These are phyloP conservation scores for Aspergillus bridgeri DNA, from an alignment of 495 filamentous ascomycete genomes.

Conservation along the genomic window DNA sequence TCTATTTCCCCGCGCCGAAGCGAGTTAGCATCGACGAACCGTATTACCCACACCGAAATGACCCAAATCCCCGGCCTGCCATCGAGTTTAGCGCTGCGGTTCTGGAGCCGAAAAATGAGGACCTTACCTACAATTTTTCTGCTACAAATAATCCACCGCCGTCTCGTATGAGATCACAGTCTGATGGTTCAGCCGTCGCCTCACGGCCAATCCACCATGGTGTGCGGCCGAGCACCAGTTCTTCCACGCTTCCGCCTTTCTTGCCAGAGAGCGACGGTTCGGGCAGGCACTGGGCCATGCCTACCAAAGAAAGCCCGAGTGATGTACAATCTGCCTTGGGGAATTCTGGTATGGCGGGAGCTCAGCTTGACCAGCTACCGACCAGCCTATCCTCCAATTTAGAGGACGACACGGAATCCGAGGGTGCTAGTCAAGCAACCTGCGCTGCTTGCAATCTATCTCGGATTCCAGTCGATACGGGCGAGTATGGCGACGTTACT, in stretches of 20 bases:
- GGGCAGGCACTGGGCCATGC: slow-evolving; percentile 17
- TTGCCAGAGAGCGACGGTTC: slow-evolving; percentile 30
- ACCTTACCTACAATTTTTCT: slow-evolving; percentile 9
- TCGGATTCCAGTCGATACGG: slow-evolving; percentile 42
- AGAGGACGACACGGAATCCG: slow-evolving; percentile 27
- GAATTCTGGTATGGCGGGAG: slow-evolving; percentile 1
- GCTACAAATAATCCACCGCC: slow-evolving; percentile 21
- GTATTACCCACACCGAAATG: slow-evolving; percentile 22
- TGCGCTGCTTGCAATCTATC: slow-evolving; percentile 51
- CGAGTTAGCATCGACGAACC: slow-evolving; percentile 40
- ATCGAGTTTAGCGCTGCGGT: slow-evolving; percentile 20
- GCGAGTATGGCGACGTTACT: slow-evolving; percentile 51
- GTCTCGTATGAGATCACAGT: slow-evolving; percentile 44
- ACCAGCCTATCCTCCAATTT: slow-evolving; percentile 21
- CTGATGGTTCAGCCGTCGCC: slow-evolving; percentile 43
- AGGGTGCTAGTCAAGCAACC: slow-evolving; percentile 37
- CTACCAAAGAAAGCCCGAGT: slow-evolving; percentile 7
- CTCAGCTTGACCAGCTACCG: slow-evolving; percentile 4
- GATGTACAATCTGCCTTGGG: slow-evolving; percentile 9
- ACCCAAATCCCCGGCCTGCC: slow-evolving; percentile 23
- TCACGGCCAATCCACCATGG: slow-evolving; percentile 39
- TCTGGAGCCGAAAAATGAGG: slow-evolving; percentile 15
- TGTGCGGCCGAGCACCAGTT: slow-evolving; percentile 41
- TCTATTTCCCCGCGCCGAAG: slow-evolving; percentile 29
- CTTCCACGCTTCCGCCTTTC: slow-evolving; percentile 36